phyloP scores from a whole-genome alignment of 768 basidiomycete genomes.

The Podaxis mareebaensis region DNA sequence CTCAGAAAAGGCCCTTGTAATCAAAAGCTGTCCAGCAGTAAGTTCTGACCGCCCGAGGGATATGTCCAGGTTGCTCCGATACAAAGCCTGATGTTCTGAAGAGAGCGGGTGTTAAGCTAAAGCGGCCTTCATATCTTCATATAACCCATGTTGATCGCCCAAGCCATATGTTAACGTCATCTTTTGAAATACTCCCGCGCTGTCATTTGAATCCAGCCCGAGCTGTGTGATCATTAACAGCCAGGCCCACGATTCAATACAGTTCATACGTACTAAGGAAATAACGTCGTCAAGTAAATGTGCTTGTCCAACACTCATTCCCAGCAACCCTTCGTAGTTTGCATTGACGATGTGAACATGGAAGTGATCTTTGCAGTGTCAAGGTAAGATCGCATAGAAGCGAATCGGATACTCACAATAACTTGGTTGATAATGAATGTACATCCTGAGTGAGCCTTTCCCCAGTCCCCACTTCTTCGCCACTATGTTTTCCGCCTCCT shows the following conservation, averaged over 20 bases:
- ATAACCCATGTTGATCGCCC: constrained; percentile 71
- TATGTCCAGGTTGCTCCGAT: neutral
- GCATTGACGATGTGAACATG: constrained; percentile 91
- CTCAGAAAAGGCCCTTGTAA: no score
- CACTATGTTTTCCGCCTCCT: constrained; percentile 52
- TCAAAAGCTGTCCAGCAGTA: no score
- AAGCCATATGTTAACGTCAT: constrained; percentile 83
- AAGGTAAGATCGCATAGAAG: neutral
- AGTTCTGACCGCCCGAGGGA: no score
- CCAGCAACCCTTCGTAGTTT: constrained; percentile 57
- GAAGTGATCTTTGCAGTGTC: constrained; percentile 69
- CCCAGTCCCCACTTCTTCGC: constrained; percentile 66
- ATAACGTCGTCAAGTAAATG: constrained; percentile 94
- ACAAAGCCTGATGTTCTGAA: neutral
- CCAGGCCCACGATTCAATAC: neutral
- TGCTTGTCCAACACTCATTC: constrained; percentile 87
- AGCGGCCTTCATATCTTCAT: constrained; percentile 11
- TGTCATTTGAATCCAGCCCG: constrained; percentile 62
- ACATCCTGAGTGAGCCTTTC: constrained; percentile 68
- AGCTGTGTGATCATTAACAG: constrained; percentile 23
- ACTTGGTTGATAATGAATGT: constrained; percentile 93
- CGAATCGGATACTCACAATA: constrained; percentile 66
- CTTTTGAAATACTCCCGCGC: constrained; percentile 58
- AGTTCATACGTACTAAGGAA: constrained; percentile 56
- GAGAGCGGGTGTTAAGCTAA: neutral